Evolutionary conservation across 345 rosid genomes (phyloP).

Genomic region (Sisymbrium altissimum): DNA sequence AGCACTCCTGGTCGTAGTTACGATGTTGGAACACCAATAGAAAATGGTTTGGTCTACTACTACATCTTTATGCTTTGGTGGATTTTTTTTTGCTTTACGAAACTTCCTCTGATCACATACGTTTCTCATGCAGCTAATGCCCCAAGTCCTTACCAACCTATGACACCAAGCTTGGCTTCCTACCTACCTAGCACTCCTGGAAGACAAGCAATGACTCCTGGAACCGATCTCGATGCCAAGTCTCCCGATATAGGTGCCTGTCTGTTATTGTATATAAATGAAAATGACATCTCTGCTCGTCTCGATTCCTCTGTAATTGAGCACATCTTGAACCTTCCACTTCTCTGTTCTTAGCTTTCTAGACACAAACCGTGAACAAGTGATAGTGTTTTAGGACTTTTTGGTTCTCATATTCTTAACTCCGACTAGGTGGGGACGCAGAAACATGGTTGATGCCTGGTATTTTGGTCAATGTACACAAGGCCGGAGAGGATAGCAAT

Average conservation of each 20-base stretch:
- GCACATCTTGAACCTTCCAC: background rate
- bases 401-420: slow-evolving; percentile 8
- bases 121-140: slow-evolving; percentile 54
- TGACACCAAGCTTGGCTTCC: slow-evolving; percentile 68
- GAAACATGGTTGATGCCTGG: slow-evolving; percentile 74
- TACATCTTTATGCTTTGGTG: background rate
- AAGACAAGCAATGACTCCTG: slow-evolving; percentile 87
- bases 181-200: slow-evolving; percentile 89
- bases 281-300: background rate
- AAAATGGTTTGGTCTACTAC: slow-evolving; percentile 39
- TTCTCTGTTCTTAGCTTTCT: background rate
- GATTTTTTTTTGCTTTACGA: background rate
- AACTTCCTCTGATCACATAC: background rate
- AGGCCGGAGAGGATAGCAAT: slow-evolving; percentile 47
- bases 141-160: slow-evolving; percentile 80
- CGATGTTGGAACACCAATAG: slow-evolving; percentile 75
- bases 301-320: background rate
- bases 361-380: background rate
- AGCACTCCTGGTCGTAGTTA: slow-evolving; percentile 61
- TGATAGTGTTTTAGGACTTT: background rate
- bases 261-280: background rate
- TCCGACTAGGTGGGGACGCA: slow-evolving; percentile 53
- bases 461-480: slow-evolving; percentile 62
- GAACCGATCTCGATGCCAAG: slow-evolving; percentile 60
- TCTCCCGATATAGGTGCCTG: slow-evolving; percentile 64